These are phyloP conservation scores for Leucocoprinus birnbaumii DNA, from an alignment of 768 basidiomycete genomes.

Conservation along the genomic window DNA sequence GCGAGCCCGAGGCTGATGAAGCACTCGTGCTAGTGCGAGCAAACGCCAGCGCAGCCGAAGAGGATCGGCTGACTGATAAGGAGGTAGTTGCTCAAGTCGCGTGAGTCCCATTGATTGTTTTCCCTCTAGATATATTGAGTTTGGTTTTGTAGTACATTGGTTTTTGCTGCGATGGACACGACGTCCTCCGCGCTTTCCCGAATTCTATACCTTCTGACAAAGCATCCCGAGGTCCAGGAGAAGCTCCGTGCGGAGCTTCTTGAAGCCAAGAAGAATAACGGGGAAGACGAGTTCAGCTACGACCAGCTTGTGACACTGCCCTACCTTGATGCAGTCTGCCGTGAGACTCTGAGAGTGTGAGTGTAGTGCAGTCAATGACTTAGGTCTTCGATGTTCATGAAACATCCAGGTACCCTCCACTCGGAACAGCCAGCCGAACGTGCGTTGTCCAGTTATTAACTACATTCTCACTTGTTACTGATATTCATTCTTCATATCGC, in stretches of 20 bases:
- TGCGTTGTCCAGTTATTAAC: background rate
- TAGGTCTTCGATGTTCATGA: background rate
- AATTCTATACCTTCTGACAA: constrained; percentile 28
- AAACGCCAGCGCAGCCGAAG: constrained; percentile 30
- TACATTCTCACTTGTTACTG: background rate
- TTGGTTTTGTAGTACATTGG: constrained; percentile 24
- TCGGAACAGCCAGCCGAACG: constrained; percentile 14
- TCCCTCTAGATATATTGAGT: background rate
- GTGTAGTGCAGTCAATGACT: constrained; percentile 2
- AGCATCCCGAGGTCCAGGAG: constrained; percentile 33
- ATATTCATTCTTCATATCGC: background rate
- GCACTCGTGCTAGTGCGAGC: constrained; percentile 32
- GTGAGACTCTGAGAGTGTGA: constrained; percentile 37
- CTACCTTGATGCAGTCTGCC: constrained; percentile 37
- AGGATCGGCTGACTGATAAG: constrained; percentile 28
- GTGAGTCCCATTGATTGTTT: constrained; percentile 13
- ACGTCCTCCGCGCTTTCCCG: constrained; percentile 34
- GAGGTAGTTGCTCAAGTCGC: constrained; percentile 37
- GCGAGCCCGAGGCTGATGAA: background rate
- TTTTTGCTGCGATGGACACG: constrained; percentile 41
- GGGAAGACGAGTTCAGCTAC: constrained; percentile 24
- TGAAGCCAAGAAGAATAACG: constrained; percentile 21
- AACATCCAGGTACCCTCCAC: constrained; percentile 21
- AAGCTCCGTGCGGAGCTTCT: constrained; percentile 32
- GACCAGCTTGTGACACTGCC: constrained; percentile 34